Base-by-base conservation (phyloP, 2,329 filamentous ascomycete species). In the Furcasterigmium furcatum region DNA sequence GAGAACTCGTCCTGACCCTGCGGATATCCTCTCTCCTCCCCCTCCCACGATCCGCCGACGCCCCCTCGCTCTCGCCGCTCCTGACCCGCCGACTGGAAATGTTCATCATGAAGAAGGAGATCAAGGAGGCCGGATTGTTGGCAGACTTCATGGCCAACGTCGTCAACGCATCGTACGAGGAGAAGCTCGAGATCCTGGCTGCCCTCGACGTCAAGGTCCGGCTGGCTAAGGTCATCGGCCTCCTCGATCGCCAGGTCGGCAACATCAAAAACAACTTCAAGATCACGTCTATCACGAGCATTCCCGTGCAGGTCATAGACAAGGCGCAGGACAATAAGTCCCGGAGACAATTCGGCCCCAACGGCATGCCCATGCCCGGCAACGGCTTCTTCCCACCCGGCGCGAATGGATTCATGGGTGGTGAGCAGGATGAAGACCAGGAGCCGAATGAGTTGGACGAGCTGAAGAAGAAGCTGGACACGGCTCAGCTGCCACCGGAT, bases 121-220 rank as follows among this genome's bases (percentile, higher is more conserved):
- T 94, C 42, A 75, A 81, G 35, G 91, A 97, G 55, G 91, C 91
- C 2, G 92, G 92, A 3, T 72, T 83, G 9, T 76, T 99, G 9
- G 92, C 94, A 7, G 94, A 99, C 63, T 97, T 97, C 63, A 96
- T 99, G 90, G 86, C 90, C 32, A 95, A 96, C 61, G 80, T 97
- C 20, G 81, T 95, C 3, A 90, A 96, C 52, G 85, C 87, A 42
- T 87, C 83, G 9, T 87, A 95, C 52, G 90, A 96, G 63, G 94
- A 99, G 61, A 96, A 95, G 65, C 76, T 99, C 44, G 82, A 88
- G 46, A 81, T 99, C 14, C 73, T 99, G 29, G 82, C 89, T n/a
- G 84, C 91, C 1, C 68, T 95, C 5, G 84, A 91, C 56, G 74
- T 94, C 39, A 87, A 88, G 55, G 81, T 87, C 39, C 79, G 94